phyloP scores from a whole-genome alignment of 345 rosid genomes.

The Kernera saxatilis region DNA sequence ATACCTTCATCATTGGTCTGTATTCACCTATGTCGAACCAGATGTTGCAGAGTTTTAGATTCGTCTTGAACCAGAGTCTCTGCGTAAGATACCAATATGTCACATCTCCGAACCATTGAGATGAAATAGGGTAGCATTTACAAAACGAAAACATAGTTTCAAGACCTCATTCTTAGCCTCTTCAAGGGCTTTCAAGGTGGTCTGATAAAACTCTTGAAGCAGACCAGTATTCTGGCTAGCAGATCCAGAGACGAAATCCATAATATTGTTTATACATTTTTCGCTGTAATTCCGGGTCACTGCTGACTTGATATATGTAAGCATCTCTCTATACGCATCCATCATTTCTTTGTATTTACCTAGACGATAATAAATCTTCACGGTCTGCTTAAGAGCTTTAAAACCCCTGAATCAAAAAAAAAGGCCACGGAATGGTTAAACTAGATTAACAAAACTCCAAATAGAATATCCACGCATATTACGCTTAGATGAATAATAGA shows the following conservation, averaged over 20 bases:
- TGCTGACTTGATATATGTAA: constrained; percentile 92
- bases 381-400: constrained; percentile 96
- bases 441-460: neutral
- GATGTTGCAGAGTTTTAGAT: constrained; percentile 96
- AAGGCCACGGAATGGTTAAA: neutral
- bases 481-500: neutral
- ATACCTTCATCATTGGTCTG: constrained; percentile 94
- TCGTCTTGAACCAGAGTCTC: constrained; percentile 99
- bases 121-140: neutral
- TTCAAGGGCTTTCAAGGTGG: constrained; percentile 94
- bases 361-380: constrained; percentile 89
- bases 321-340: constrained; percentile 92
- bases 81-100: constrained; percentile 33
- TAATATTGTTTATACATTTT: constrained; percentile 94
- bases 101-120: constrained; percentile 11
- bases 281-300: constrained; percentile 97
- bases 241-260: constrained; percentile 99
- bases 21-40: constrained; percentile 99
- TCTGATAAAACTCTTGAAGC: constrained; percentile 87
- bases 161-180: constrained; percentile 98
- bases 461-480: neutral
- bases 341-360: constrained; percentile 91
- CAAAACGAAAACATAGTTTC: neutral
- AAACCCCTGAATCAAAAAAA: constrained; percentile 74
- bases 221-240: constrained; percentile 93